Conservation (phyloP, 805 yeast species). For the Ogataea angusta region DNA sequence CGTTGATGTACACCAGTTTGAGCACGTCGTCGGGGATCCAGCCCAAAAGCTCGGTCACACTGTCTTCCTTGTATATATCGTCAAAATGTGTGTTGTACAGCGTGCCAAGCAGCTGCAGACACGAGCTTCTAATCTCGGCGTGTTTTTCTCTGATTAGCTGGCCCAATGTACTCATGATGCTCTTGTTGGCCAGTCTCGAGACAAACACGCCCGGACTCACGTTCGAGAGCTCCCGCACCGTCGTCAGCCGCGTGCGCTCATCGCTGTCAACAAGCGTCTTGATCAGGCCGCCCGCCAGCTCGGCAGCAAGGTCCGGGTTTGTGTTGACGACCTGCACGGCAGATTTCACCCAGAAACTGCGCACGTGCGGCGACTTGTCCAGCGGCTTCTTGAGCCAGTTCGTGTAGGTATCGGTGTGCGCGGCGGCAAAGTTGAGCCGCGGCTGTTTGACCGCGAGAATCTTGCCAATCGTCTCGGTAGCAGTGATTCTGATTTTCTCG, state of each 20-base stretch:
- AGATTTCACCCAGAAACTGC: constrained; percentile 68
- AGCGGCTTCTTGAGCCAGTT: constrained; percentile 74
- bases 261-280: constrained; percentile 74
- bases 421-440: constrained; percentile 52
- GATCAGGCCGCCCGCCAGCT: constrained; percentile 53
- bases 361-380: constrained; percentile 62
- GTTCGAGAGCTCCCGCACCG: constrained; percentile 50
- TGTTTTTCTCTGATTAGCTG: constrained; percentile 73
- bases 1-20: constrained; percentile 70
- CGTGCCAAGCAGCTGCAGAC: constrained; percentile 52
- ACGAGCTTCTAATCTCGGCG: constrained; percentile 56
- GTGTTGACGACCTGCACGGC: constrained; percentile 44
- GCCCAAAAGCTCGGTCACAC: constrained; percentile 34
- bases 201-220: constrained; percentile 48
- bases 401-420: constrained; percentile 58
- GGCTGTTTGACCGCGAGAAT: constrained; percentile 51
- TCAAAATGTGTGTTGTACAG: constrained; percentile 49
- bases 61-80: constrained; percentile 24
- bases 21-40: constrained; percentile 66
- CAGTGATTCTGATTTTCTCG: constrained; percentile 56
- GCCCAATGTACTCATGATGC: constrained; percentile 51
- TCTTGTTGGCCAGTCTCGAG: constrained; percentile 42
- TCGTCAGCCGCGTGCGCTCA: constrained; percentile 63
- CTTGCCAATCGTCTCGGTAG: constrained; percentile 70
- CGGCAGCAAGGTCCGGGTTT: constrained; percentile 46